Percentiles rank a stretch among this genome's conserved stretches.
phyloP scores from a whole-genome alignment of 306 rosid species.

The Pyrus betulifolia region DNA sequence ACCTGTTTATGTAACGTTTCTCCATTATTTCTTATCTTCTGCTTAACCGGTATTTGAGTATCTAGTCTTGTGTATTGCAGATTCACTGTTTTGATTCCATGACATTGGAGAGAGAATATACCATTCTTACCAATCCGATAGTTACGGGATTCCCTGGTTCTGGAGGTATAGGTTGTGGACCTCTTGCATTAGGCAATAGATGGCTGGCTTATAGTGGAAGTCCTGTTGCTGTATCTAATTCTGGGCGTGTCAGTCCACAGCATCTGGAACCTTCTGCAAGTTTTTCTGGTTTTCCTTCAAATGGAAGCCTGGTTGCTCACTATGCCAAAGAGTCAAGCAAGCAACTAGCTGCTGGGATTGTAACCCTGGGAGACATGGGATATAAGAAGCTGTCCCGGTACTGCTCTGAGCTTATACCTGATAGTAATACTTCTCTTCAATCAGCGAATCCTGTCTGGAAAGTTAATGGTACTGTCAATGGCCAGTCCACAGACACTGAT shows the following conservation, averaged over 20 bases:
- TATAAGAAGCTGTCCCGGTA: conserved; percentile 80
- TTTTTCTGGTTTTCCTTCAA: conserved; percentile 63
- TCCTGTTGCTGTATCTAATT: conserved; percentile 40
- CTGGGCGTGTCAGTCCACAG: conserved; percentile 69
- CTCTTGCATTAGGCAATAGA: conserved; percentile 91
- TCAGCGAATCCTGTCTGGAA: conserved; percentile 42
- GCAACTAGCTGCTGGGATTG: conserved; percentile 88
- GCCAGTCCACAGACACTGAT: conserved; percentile 54
- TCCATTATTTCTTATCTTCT: background rate
- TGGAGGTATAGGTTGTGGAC: conserved; percentile 81
- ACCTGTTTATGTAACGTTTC: background rate
- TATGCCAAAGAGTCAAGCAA: conserved; percentile 96
- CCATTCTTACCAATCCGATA: conserved; percentile 74
- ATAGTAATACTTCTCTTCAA: conserved; percentile 46
- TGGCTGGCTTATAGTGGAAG: conserved; percentile 97
- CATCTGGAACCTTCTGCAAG: conserved; percentile 67
- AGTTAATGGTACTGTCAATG: conserved; percentile 51
- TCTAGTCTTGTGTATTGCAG: conserved; percentile 37
- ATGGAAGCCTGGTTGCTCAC: conserved; percentile 87
- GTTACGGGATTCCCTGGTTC: conserved; percentile 50
- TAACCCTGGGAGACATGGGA: conserved; percentile 87
- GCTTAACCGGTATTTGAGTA: conserved; percentile 12
- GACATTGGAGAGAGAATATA: conserved; percentile 71
- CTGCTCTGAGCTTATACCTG: conserved; percentile 74
- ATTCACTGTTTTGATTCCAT: conserved; percentile 81